A percentile compares a stretch with the other conserved stretches of the same genome.
phyloP scores from a whole-genome alignment of 495 filamentous ascomycete species.

The Penicillium arizonense region DNA sequence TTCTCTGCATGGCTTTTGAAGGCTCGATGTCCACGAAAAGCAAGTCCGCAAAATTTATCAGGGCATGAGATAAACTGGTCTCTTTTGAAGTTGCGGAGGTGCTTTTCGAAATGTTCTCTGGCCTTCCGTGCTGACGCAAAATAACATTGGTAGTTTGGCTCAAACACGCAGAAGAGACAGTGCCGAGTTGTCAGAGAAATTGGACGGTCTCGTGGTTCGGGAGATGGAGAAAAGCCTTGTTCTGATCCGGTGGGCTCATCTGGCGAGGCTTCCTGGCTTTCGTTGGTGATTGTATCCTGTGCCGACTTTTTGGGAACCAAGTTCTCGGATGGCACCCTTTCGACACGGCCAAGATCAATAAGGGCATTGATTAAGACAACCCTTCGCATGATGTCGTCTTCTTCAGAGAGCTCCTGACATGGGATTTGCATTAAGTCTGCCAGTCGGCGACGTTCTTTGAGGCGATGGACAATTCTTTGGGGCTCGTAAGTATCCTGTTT shows the following conservation, averaged over 20 bases:
- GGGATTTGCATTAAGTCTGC: background rate
- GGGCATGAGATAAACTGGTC: background rate
- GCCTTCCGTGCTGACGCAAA: background rate
- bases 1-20: slow-evolving; percentile 4
- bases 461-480: background rate
- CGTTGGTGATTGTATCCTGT: background rate
- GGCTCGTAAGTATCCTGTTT: background rate
- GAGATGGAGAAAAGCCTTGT: slow-evolving; percentile 1
- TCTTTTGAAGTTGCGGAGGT: background rate
- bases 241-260: background rate
- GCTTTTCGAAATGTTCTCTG: slow-evolving; percentile 3
- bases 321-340: background rate
- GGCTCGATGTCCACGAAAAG: slow-evolving; percentile 1
- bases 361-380: background rate
- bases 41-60: slow-evolving; percentile 1
- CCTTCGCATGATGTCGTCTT: background rate
- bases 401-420: background rate
- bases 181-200: slow-evolving; percentile 5
- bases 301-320: background rate
- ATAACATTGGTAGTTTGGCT: slow-evolving; percentile 3
- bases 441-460: background rate
- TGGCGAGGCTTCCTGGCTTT: background rate
- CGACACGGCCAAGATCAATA: background rate
- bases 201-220: background rate
- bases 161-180: slow-evolving; percentile 3